Base-by-base conservation (phyloP, 2,329 filamentous ascomycete genomes). In the Cladophialophora chaetospira region DNA sequence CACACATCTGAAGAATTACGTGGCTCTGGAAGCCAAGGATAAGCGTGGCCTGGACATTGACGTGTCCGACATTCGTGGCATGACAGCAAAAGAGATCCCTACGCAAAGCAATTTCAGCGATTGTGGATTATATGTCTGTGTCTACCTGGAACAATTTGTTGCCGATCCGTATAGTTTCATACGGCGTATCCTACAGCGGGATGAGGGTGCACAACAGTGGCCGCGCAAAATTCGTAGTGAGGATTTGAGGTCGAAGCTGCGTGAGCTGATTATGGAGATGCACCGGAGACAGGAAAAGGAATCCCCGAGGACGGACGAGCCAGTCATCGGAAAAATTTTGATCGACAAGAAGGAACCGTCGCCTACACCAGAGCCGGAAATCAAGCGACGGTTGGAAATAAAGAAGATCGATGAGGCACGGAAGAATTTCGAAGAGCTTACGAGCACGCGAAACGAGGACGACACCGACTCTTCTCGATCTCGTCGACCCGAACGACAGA, bases 61-160 rank as follows among this genome's bases (percentile, higher is more conserved):
- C 11, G 72, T 81, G 60, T 70, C 75, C 4, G 69, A 77, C 9
- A 72, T 84, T 53, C 76, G 77, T 60, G 84, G 82, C 3, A 85
- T 89, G 77, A 91, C 85, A 35, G 89, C 89, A 3, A 88, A 83
- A 58, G 79, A 81, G 5, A 87, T 97, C 11, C 93, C 94, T 0
- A 75, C 82, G 59, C 94, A 99, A 71, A 75, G 83, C 46, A 97
- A 99, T 68, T 88, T 82, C 65, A 92, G 84, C 60, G 94, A 99
- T 69, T 99, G 94, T 67, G 94, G 94, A 6, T 76, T 97, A 0
- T 99, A 88, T 65, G 76, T 97, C 2, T 76, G 97, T 3, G 88
- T 87, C 2, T 99, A 97, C 67, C 79, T 96, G 51, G 83, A 91
- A 63, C 85, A 88, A 62, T 96, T 99, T 62, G 80, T 95, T 13